Evolutionary conservation across 306 rosid species (phyloP).

Genomic region (Vachellia collinsii): DNA sequence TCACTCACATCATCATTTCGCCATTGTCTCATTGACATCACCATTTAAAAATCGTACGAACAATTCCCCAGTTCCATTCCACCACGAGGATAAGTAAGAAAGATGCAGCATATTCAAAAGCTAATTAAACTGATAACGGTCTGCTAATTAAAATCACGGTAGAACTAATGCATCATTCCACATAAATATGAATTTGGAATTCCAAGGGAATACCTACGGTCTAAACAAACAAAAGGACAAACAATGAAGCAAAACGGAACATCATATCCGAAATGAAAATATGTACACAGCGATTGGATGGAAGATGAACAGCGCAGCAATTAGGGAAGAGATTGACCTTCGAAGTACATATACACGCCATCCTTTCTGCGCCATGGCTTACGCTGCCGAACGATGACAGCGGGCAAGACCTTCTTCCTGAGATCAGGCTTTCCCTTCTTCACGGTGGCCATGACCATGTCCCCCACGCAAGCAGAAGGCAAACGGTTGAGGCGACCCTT

Average conservation of each 20-base stretch:
- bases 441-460: constrained; percentile 96
- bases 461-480: constrained; percentile 92
- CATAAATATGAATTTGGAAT: background rate
- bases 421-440: constrained; percentile 93
- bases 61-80: background rate
- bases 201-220: background rate
- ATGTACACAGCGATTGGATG: background rate
- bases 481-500: constrained; percentile 83
- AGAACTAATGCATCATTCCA: background rate
- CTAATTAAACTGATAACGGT: background rate
- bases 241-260: background rate
- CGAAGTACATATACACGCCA: constrained; percentile 91
- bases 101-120: background rate
- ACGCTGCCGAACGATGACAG: constrained; percentile 87
- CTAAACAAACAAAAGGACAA: background rate
- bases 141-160: background rate
- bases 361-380: constrained; percentile 98
- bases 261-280: background rate
- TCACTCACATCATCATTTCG: background rate
- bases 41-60: background rate
- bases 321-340: constrained; percentile 44
- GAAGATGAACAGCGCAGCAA: background rate
- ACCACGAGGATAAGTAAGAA: background rate
- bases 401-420: constrained; percentile 88
- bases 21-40: background rate